phyloP scores from a whole-genome alignment of 495 filamentous ascomycete genomes.

The Penicillium canescens region DNA sequence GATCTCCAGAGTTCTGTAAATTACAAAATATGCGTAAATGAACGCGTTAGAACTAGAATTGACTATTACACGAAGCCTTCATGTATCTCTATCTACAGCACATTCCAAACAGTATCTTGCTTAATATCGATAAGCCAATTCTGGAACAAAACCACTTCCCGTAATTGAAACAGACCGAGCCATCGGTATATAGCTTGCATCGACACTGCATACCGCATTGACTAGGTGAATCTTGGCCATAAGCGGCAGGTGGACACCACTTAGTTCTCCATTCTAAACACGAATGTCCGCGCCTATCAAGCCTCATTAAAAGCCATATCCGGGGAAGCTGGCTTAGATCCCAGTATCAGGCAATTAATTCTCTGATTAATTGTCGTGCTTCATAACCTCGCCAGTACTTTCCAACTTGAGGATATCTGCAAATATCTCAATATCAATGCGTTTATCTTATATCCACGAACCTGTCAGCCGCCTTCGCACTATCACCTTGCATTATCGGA shows the following conservation, averaged over 20 bases:
- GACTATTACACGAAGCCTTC: too few species aligned
- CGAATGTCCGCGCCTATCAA: background rate
- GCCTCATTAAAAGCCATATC: background rate
- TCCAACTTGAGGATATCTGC: background rate
- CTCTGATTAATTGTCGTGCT: background rate
- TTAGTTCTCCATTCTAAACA: background rate
- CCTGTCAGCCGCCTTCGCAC: background rate
- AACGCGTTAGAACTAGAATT: too few species aligned
- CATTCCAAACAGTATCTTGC: too few species aligned
- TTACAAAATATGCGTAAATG: too few species aligned
- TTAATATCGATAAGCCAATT: too few species aligned
- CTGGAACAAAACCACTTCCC: background rate
- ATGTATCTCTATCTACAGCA: too few species aligned
- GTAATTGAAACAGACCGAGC: background rate
- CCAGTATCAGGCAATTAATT: background rate
- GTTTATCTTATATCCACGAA: background rate
- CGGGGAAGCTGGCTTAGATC: background rate
- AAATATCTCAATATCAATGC: background rate
- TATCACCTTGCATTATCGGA: background rate
- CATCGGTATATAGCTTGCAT: background rate
- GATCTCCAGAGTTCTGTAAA: too few species aligned
- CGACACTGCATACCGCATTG: background rate
- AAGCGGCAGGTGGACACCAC: slow-evolving; percentile 10
- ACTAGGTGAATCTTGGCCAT: background rate
- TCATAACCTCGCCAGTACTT: background rate